phyloP scores from a whole-genome alignment of 176 grass and related monocot species.

The Aegilops speltoides region DNA sequence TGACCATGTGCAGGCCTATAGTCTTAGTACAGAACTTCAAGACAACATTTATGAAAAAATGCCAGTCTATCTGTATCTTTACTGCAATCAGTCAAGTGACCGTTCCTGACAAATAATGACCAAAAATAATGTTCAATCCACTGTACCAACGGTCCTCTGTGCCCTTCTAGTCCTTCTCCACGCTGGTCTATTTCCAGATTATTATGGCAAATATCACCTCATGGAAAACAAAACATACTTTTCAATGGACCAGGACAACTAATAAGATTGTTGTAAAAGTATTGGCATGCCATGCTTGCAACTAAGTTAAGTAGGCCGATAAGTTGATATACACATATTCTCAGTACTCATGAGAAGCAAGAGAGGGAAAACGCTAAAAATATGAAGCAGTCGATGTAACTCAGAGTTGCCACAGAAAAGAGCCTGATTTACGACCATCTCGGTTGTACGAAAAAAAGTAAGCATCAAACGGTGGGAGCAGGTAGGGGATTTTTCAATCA shows the following conservation, averaged over 20 bases:
- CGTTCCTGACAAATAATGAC: too few relatives aligned
- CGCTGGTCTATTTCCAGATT: background rate
- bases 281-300: background rate
- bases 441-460: constrained; percentile 51
- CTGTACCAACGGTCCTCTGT: too few relatives aligned
- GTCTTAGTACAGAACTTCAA: too few relatives aligned
- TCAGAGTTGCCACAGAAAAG: constrained; percentile 41
- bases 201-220: background rate
- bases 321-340: background rate
- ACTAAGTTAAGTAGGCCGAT: background rate
- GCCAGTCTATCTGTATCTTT: too few relatives aligned
- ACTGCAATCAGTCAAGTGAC: too few relatives aligned
- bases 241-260: background rate
- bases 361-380: constrained; percentile 58
- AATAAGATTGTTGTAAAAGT: background rate
- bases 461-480: background rate
- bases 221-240: background rate
- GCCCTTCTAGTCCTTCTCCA: too few relatives aligned
- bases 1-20: too few relatives aligned
- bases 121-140: too few relatives aligned
- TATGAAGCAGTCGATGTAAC: constrained; percentile 90
- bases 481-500: background rate
- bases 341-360: background rate
- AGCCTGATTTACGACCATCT: constrained; percentile 67
- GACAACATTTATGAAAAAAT: too few relatives aligned